Base-by-base conservation (phyloP, 345 rosid species). In the Arabidopsis suecica region DNA sequence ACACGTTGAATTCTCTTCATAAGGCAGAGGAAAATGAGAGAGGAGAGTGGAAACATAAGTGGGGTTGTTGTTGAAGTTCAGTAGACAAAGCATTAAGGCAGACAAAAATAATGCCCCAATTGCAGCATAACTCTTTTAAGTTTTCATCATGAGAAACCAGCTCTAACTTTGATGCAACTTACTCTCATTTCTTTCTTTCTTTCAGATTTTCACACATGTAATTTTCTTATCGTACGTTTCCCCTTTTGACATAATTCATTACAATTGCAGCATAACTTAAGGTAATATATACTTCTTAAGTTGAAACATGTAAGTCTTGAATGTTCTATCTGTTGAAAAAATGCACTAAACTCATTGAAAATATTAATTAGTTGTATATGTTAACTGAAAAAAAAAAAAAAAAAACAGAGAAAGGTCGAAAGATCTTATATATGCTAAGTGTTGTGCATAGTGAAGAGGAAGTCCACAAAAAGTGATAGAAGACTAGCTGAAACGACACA, bases 51-150 rank as follows among this genome's bases (percentile, higher is more conserved):
- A 66, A 66, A 66, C 71, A 12, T 78, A 79, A 51, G 83, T 85
- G 82, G 88, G 84, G 83, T 44, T 71, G 59, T 44, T 71, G 59
- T 48, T 79, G 86, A 85, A 77, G 76, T 25, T 77, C 65, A 58
- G 82, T 82, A 45, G 44, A 32, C 65, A 72, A 79, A 62, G 74
- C 34, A 71, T 67, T 53, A 58, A 69, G 78, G 78, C 66, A 77
- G 80, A 77, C 86, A 81, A 69, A 65, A 5, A 50, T 69, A 44
- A 42, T 50, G 81, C 62, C 59, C 65, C 61, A 63, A n/a, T 73
- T 60, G 33, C 22, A 51, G 7, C 3, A 51, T 22, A 50, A 51
- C 60, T 50, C 47, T 51, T 65, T 36, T 33, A 48, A 34, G 59
- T 48, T 18, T 2, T 8, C 48, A 48, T 65, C 36, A 49, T 65